These are phyloP conservation scores for Dendrobium officinale DNA, from an alignment of 106 monocot species.

Conservation along the genomic window DNA sequence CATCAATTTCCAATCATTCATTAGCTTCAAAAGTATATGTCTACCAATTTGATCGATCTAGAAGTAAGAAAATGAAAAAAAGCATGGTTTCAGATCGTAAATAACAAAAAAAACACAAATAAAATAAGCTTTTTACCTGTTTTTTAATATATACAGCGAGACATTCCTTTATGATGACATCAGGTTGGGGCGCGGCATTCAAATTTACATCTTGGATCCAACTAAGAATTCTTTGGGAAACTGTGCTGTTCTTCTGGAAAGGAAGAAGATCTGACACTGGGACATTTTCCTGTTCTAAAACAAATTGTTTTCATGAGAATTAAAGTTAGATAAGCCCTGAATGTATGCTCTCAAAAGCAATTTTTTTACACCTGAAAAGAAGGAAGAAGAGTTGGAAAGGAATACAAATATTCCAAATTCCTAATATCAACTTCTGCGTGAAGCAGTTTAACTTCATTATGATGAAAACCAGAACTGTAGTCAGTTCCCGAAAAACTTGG, in stretches of 20 bases:
- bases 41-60: constrained; percentile 88
- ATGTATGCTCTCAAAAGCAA: not conserved
- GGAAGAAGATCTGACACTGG: constrained; percentile 75
- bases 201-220: constrained; percentile 47
- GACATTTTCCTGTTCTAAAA: no score
- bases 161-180: constrained; percentile 66
- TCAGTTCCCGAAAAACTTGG: constrained; percentile 39
- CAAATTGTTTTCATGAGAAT: no score
- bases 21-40: constrained; percentile 68
- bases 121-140: constrained; percentile 36
- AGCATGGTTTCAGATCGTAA: not conserved
- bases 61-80: constrained; percentile 5
- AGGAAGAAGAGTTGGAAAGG: constrained; percentile 80
- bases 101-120: not conserved
- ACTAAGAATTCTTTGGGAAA: constrained; percentile 63
- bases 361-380: constrained; percentile 1
- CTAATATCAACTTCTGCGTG: constrained; percentile 10
- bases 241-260: constrained; percentile 74
- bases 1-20: constrained; percentile 91
- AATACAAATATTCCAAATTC: no score
- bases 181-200: constrained; percentile 43
- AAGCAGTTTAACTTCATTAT: constrained; percentile 23
- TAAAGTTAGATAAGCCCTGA: not conserved
- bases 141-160: constrained; percentile 55
- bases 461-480: constrained; percentile 58